phyloP scores from a whole-genome alignment of 2,329 filamentous ascomycete species.

The Stenocarpella maydis region DNA sequence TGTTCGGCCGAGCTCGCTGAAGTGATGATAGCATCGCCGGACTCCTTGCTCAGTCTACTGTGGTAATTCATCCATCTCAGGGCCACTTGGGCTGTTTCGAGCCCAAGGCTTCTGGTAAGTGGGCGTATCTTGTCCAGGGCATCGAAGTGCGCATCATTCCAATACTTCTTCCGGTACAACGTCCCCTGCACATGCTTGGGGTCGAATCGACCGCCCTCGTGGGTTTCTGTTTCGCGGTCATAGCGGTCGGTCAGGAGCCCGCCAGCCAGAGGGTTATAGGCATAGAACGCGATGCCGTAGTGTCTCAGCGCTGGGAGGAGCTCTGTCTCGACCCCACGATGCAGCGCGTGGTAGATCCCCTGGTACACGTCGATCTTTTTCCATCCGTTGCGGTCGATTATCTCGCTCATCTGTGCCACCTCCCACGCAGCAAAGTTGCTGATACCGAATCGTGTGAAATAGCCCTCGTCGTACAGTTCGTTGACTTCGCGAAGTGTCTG shows the following conservation, averaged over 20 bases:
- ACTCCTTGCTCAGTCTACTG: conserved; percentile 54
- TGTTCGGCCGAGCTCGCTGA: conserved; percentile 56
- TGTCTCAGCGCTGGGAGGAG: conserved; percentile 52
- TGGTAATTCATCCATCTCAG: conserved; percentile 73
- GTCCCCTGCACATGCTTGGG: conserved; percentile 49
- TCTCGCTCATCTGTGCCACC: conserved; percentile 55
- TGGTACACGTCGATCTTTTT: conserved; percentile 55
- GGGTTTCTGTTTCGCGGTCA: conserved; percentile 40
- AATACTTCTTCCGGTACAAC: conserved; percentile 66
- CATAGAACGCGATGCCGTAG: conserved; percentile 52
- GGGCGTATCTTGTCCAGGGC: conserved; percentile 69
- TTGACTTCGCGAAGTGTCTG: conserved; percentile 57
- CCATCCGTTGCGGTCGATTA: conserved; percentile 52
- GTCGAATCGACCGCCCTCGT: conserved; percentile 49
- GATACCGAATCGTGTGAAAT: conserved; percentile 54
- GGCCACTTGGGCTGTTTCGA: conserved; percentile 70
- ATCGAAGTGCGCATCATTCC: conserved; percentile 61
- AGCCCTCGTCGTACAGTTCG: conserved; percentile 53
- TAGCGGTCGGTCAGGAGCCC: conserved; percentile 55
- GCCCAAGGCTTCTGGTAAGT: conserved; percentile 65
- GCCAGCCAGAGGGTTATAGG: conserved; percentile 53
- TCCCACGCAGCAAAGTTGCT: conserved; percentile 57
- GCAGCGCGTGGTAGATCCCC: conserved; percentile 43
- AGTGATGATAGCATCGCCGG: conserved; percentile 56
- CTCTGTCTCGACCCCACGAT: conserved; percentile 49